A percentile compares a stretch with the other conserved stretches of the same genome.
Conservation (phyloP, 176 grass and related monocot species). For the Pontederia paniculata region DNA sequence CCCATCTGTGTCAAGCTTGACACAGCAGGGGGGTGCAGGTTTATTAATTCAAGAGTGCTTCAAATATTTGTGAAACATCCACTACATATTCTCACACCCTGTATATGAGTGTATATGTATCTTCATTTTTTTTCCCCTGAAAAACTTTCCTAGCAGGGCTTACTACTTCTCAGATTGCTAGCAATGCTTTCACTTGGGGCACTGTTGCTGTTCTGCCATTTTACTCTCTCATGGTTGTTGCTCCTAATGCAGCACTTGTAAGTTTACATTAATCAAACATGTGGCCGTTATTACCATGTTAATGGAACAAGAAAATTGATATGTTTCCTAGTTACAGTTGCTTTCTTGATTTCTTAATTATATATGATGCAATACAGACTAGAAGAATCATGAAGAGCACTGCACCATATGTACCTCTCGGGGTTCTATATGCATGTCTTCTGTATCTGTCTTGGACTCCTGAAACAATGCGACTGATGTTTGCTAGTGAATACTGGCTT, state of each 20-base stretch:
- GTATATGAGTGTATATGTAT: no score
- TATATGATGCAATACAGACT: conserved; percentile 29
- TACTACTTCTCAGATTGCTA: conserved; percentile 66
- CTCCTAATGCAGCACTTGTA: conserved; percentile 73
- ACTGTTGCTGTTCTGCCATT: conserved; percentile 88
- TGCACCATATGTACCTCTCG: conserved; percentile 50
- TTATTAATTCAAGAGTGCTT: no score
- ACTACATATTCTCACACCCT: neutral
- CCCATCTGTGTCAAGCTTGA: no score
- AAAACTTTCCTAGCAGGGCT: conserved; percentile 32
- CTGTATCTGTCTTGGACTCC: conserved; percentile 94
- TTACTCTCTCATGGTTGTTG: conserved; percentile 94
- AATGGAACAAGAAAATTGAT: no score
- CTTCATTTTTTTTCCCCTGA: neutral
- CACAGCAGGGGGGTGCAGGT: no score
- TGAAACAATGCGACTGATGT: conserved; percentile 66
- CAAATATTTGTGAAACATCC: no score
- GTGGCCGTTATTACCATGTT: no score
- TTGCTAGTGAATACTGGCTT: conserved; percentile 94
- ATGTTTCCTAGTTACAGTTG: no score
- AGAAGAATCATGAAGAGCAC: conserved; percentile 70
- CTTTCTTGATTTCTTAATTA: neutral
- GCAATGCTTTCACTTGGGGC: conserved; percentile 73
- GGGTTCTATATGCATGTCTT: conserved; percentile 76
- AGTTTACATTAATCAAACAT: conserved; percentile 9